Evolutionary conservation across 768 basidiomycete genomes (phyloP).

Genomic region (Leucosporidium yakuticum): DNA sequence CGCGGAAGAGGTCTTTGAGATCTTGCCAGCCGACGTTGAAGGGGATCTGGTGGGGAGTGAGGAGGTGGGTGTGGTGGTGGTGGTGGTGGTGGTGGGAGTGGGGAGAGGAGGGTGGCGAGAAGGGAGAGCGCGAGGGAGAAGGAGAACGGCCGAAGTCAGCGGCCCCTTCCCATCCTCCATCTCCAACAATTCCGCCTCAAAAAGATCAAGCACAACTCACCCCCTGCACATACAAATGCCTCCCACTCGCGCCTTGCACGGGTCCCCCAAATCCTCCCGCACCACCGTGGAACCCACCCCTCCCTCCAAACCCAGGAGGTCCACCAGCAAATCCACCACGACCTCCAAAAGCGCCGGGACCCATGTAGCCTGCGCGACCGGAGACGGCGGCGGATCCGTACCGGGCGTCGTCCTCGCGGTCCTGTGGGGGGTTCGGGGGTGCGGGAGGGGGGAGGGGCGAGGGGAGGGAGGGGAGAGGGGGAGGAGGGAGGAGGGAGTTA

Average conservation of each 20-base stretch:
- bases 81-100: background rate
- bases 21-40: conserved; percentile 99
- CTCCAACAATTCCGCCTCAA: conserved; percentile 79
- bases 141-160: conserved; percentile 2
- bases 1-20: conserved; percentile 91
- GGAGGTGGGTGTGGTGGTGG: too few species aligned
- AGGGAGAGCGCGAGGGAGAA: background rate
- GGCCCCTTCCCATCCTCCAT: background rate
- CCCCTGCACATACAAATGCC: conserved; percentile 26
- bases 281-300: conserved; percentile 15
- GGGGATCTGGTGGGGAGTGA: conserved; percentile 58
- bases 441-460: background rate
- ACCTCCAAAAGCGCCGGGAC: conserved; percentile 22
- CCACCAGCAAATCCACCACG: conserved; percentile 31
- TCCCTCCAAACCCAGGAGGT: conserved; percentile 7
- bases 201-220: conserved; percentile 55
- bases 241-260: conserved; percentile 6
- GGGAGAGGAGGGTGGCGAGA: background rate
- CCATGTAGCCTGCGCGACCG: conserved; percentile 49
- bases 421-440: conserved; percentile 50
- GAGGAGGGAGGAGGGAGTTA: background rate
- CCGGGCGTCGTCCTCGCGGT: conserved; percentile 90
- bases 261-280: conserved; percentile 6
- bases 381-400: conserved; percentile 94
- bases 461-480: background rate